Evolutionary conservation across 345 rosid genomes (phyloP), one percentile per base, ranked within the genome.

Genomic region (Clarkia xantiana): DNA sequence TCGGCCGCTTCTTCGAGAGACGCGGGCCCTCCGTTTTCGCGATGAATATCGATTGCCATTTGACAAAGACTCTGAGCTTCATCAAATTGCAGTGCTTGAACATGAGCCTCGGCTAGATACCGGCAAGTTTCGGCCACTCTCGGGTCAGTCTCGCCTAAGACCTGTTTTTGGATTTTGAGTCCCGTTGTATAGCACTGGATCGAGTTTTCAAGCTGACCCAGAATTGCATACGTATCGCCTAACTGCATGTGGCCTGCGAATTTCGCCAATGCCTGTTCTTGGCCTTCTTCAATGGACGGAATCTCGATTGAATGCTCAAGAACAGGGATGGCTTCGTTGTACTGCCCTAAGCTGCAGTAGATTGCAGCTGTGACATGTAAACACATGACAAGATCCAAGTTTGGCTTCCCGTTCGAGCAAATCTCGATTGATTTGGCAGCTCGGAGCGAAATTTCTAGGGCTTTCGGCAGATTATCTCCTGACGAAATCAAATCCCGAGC

Each of bases 191-290:
- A 90, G 64, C 88, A 83, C 25, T 67, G 58, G 45, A 86, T 61
- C 10, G 97, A 81, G 51, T 69, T 77, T 65, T 90, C 97, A 45
- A 81, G 76, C 59, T 75, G 88, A 47, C 95, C 95, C 54, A 86
- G 49, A 91, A 83, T 79, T 39, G 95, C 86, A 47, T 83, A 79
- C 50, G 86, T 77, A 64, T 90, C 97, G 54, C 97, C 94, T 76
- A 88, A 67, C 62, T 89, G 97, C 97, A 89, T 89, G 54, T 80
- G 72, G 44, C 97, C 83, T 2, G 94, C 81, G 64, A 90, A 90
- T 69, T 77, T 86, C 11, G 95, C 95, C 12, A 90, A 75, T 18
- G 91, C 86, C 42, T 83, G 95, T 40, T 82, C 78, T 74, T 83
- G 84, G 11, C 91, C 84, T 43, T 81, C 70, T 52, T 80, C 81